phyloP scores from a whole-genome alignment of 306 rosid genomes.

The Dryas octopetala region DNA sequence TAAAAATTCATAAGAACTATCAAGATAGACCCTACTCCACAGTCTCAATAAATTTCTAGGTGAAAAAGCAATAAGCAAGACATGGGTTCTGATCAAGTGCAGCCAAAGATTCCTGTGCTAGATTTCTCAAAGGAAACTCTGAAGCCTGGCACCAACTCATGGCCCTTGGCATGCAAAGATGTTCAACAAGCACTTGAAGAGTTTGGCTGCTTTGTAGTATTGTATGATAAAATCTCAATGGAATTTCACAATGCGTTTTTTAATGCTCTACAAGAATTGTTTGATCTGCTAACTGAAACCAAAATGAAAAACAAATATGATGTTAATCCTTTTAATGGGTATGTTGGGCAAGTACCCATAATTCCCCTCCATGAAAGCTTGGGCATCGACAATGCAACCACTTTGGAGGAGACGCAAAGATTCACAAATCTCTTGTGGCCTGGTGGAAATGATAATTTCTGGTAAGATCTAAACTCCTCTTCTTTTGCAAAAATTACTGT shows the following conservation, averaged over 20 bases:
- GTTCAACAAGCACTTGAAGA: slow-evolving; percentile 44
- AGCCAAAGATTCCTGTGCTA: slow-evolving; percentile 36
- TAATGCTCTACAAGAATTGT: slow-evolving; percentile 26
- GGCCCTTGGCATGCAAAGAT: slow-evolving; percentile 28
- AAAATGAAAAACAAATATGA: slow-evolving; percentile 47
- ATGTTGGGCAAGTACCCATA: slow-evolving; percentile 41
- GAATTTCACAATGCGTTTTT: slow-evolving; percentile 20
- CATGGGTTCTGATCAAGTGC: slow-evolving; percentile 30
- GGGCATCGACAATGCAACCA: too few relatives aligned
- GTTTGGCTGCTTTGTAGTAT: slow-evolving; percentile 38
- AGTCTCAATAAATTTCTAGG: neutral
- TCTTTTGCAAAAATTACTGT: too few relatives aligned
- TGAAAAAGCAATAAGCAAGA: neutral
- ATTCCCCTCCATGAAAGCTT: too few relatives aligned
- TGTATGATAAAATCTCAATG: slow-evolving; percentile 20
- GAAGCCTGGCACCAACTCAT: slow-evolving; percentile 31
- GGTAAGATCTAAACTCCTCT: too few relatives aligned
- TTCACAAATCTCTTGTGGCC: too few relatives aligned
- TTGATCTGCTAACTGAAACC: slow-evolving; percentile 40
- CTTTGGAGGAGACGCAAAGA: too few relatives aligned
- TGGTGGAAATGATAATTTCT: too few relatives aligned
- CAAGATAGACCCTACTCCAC: too few relatives aligned
- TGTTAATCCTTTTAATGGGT: slow-evolving; percentile 40
- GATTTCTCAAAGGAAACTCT: slow-evolving; percentile 29
- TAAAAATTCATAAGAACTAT: too few relatives aligned